Evolutionary conservation across 1,284 basidiomycete species (phyloP).

Genomic region (Polyporus tsugae): DNA sequence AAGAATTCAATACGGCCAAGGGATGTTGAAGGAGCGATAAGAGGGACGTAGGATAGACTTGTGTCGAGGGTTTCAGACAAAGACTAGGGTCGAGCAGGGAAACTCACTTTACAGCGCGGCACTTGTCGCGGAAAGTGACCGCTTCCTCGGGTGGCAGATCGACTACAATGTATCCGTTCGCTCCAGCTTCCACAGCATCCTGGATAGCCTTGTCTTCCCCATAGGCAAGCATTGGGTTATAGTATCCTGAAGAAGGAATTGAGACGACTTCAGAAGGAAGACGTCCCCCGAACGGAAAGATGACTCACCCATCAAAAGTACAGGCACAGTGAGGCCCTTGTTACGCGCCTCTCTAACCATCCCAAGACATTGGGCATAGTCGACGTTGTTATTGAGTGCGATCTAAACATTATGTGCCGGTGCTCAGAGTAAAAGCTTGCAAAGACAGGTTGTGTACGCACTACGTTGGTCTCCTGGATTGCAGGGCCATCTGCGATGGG

Average conservation of each 20-base stretch:
- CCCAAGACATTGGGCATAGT: slow-evolving; percentile 79
- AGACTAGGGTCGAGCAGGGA: slow-evolving; percentile 10
- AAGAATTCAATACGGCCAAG: slow-evolving; percentile 91
- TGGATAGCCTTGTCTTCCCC: slow-evolving; percentile 94
- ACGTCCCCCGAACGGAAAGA: neutral
- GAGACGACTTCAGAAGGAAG: neutral
- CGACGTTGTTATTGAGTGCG: slow-evolving; percentile 82
- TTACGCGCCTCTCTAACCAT: slow-evolving; percentile 83
- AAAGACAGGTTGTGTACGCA: slow-evolving; percentile 47
- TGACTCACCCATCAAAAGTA: slow-evolving; percentile 90
- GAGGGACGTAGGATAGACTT: slow-evolving; percentile 95
- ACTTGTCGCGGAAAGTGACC: slow-evolving; percentile 88
- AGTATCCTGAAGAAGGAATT: slow-evolving; percentile 76
- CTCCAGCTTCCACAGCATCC: slow-evolving; percentile 89
- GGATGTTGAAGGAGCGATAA: slow-evolving; percentile 95
- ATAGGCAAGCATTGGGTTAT: slow-evolving; percentile 95
- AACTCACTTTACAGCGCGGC: slow-evolving; percentile 75
- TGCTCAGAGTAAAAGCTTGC: slow-evolving; percentile 10
- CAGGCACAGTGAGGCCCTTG: slow-evolving; percentile 85
- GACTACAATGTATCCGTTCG: slow-evolving; percentile 97
- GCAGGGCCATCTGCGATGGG: slow-evolving; percentile 94
- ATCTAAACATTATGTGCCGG: slow-evolving; percentile 55
- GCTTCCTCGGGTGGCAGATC: slow-evolving; percentile 99
- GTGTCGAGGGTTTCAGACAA: neutral
- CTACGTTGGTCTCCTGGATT: slow-evolving; percentile 93